These are phyloP conservation scores for Sporothrix inflata DNA, from an alignment of 2,329 filamentous ascomycete species.

Conservation along the genomic window DNA sequence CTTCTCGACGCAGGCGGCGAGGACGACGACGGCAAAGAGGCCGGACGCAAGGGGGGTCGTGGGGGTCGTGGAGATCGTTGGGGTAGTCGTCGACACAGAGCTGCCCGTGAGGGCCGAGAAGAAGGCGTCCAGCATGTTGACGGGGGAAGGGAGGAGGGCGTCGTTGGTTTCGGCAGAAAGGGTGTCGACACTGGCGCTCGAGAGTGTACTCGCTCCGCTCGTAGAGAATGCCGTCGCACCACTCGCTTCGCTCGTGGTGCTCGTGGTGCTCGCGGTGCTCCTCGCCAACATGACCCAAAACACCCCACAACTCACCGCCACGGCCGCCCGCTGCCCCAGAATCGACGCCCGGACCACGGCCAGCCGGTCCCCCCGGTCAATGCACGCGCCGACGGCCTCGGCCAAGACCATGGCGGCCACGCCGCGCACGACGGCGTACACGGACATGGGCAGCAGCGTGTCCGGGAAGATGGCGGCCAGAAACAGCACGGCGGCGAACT, in stretches of 20 bases:
- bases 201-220: not conserved
- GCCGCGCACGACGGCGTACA: conserved; percentile 68
- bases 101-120: not conserved
- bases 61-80: not conserved
- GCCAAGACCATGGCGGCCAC: conserved; percentile 61
- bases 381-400: conserved; percentile 58
- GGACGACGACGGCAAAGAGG: conserved; percentile 45
- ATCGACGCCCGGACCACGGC: conserved; percentile 56
- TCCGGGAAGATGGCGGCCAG: conserved; percentile 58
- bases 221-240: not conserved
- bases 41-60: conserved; percentile 24
- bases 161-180: too few species aligned
- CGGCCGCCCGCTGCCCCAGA: conserved; percentile 47
- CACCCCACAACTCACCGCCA: conserved; percentile 52
- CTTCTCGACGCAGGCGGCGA: conserved; percentile 71
- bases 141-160: not conserved
- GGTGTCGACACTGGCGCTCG: too few species aligned
- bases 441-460: conserved; percentile 67
- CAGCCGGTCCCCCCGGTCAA: conserved; percentile 60
- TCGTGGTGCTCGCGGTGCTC: conserved; percentile 30
- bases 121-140: conserved; percentile 7
- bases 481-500: conserved; percentile 65
- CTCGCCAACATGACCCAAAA: conserved; percentile 45
- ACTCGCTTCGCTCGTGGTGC: conserved; percentile 29
- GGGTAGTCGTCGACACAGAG: not conserved